Conservation (phyloP, 164 flowering plant species). For the Sedum album region DNA sequence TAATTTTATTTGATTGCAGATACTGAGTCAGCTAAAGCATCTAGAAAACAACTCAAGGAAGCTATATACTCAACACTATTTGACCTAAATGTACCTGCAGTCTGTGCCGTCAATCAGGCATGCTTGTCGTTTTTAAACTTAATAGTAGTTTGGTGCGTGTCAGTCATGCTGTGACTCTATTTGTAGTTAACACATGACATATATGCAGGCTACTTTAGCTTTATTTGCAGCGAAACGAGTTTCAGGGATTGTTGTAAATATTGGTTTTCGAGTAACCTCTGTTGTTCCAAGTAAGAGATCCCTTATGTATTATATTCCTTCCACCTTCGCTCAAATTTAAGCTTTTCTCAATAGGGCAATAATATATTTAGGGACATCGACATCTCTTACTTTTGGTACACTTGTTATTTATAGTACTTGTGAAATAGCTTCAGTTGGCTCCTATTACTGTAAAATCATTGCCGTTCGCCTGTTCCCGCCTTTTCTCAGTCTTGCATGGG, state of each 20-base stretch:
- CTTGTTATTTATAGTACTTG: not conserved
- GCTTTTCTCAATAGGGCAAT: not conserved
- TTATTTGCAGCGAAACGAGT: conserved; percentile 74
- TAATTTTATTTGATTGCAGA: conserved; percentile 27
- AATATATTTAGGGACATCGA: not conserved
- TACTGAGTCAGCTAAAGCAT: conserved; percentile 72
- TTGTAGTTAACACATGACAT: not conserved
- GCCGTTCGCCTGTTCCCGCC: not conserved
- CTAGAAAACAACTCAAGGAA: conserved; percentile 71
- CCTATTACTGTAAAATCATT: not conserved
- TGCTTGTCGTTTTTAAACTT: not conserved
- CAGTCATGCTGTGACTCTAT: not conserved
- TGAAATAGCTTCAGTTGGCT: not conserved
- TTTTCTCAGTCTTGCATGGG: conserved; percentile 63
- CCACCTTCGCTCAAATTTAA: not conserved
- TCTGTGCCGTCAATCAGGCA: conserved; percentile 83
- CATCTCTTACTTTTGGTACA: not conserved
- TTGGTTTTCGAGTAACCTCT: conserved; percentile 84
- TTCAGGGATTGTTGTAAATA: conserved; percentile 83
- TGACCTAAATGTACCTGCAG: conserved; percentile 93
- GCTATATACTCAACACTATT: conserved; percentile 63
- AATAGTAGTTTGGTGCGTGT: not conserved
- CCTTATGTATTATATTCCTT: not conserved
- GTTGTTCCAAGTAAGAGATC: conserved; percentile 83
- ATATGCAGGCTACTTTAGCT: conserved; percentile 69